Evolutionary conservation across 2,329 filamentous ascomycete genomes (phyloP).

Genomic region (Emericellopsis cladophorae): DNA sequence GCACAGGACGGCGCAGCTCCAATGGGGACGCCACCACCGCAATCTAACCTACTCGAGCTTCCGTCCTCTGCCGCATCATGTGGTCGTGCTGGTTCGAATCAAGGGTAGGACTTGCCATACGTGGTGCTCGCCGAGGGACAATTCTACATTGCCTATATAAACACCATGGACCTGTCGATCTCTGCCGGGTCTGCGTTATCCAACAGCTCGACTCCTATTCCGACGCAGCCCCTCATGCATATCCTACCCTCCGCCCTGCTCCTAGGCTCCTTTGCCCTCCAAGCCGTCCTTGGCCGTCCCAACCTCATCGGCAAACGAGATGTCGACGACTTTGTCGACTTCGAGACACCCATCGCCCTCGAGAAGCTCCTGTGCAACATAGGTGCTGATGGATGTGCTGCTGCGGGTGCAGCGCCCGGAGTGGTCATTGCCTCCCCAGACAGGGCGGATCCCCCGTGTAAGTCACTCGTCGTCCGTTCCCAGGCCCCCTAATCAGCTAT

Average conservation of each 20-base stretch:
- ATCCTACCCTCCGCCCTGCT: slow-evolving; percentile 35
- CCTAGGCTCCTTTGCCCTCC: slow-evolving; percentile 36
- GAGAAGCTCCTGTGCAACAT: slow-evolving; percentile 28
- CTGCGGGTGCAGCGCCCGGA: slow-evolving; percentile 32
- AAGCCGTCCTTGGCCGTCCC: slow-evolving; percentile 35
- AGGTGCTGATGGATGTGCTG: slow-evolving; percentile 38
- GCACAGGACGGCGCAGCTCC: too few species aligned
- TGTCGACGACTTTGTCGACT: slow-evolving; percentile 39
- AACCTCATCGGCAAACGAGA: slow-evolving; percentile 27
- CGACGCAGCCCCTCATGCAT: slow-evolving; percentile 31
- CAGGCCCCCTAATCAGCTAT: slow-evolving; percentile 13
- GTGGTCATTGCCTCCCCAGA: slow-evolving; percentile 45
- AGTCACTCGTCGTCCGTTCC: slow-evolving; percentile 21
- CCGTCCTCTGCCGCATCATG: too few species aligned
- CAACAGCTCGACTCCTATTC: slow-evolving; percentile 9
- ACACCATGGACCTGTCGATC: background rate
- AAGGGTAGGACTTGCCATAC: too few species aligned
- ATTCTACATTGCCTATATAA: background rate
- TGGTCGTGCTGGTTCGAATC: too few species aligned
- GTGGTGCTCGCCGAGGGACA: background rate
- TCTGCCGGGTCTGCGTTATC: background rate
- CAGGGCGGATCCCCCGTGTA: slow-evolving; percentile 17
- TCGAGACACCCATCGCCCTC: slow-evolving; percentile 26
- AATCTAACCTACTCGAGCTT: too few species aligned
- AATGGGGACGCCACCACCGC: too few species aligned